Percentiles rank a stretch among this genome's conserved stretches.
These are phyloP conservation scores for Mariannaea elegans DNA, from an alignment of 2,329 filamentous ascomycete species.

Conservation along the genomic window DNA sequence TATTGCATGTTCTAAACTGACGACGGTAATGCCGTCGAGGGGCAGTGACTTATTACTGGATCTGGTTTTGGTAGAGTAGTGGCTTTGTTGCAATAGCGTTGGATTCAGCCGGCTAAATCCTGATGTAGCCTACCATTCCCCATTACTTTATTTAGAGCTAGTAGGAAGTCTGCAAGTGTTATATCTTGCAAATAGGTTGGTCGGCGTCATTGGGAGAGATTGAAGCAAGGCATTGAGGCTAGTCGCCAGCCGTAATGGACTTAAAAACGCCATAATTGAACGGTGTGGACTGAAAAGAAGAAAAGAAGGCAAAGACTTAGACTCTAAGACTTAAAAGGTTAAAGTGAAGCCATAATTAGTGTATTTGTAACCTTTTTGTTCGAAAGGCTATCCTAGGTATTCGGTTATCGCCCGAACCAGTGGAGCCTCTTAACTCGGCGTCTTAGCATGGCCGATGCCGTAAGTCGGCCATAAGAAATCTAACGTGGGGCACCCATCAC, in stretches of 20 bases:
- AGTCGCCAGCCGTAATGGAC: background rate
- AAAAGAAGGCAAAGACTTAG: too few relatives aligned
- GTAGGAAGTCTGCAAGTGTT: too few relatives aligned
- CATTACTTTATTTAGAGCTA: background rate
- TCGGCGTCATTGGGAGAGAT: background rate
- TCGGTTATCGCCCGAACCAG: too few relatives aligned
- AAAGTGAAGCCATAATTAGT: too few relatives aligned
- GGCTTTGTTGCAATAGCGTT: background rate
- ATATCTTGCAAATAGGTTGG: background rate
- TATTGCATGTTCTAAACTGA: constrained; percentile 63
- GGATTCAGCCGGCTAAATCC: too few relatives aligned
- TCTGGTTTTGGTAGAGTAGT: constrained; percentile 2
- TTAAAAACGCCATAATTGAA: constrained; percentile 1
- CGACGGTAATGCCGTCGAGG: constrained; percentile 43
- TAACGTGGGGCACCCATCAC: too few relatives aligned
- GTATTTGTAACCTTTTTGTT: too few relatives aligned
- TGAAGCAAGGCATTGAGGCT: background rate
- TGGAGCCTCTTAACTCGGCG: constrained; percentile 13
- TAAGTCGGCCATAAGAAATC: constrained; percentile 16
- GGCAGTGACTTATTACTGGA: constrained; percentile 14
- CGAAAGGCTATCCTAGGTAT: too few relatives aligned
- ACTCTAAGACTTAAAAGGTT: too few relatives aligned
- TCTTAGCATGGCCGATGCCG: background rate
- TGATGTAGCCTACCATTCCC: too few relatives aligned
- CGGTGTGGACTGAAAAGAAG: background rate